Percentiles rank a stretch among this genome's conserved stretches.
Evolutionary conservation across 148 eudicot species (phyloP).

Genomic region (Rhododendron griersonianum): DNA sequence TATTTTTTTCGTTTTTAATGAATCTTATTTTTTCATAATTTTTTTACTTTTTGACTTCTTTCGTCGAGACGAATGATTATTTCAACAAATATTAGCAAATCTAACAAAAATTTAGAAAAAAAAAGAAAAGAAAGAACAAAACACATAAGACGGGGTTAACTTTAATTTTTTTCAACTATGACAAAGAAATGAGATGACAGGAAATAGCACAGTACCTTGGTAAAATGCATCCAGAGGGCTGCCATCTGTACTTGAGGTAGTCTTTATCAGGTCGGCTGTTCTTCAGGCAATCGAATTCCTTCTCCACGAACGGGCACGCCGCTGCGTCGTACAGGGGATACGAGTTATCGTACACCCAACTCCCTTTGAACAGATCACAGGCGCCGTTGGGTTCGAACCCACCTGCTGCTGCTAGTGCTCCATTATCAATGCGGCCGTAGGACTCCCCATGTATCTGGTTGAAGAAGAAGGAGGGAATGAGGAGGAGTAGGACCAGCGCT

Average conservation of each 20-base stretch:
- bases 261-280: constrained; percentile 49
- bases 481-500: not conserved
- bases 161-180: too few relatives aligned
- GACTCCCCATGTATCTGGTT: not conserved
- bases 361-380: constrained; percentile 53
- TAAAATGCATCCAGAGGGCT: constrained; percentile 42
- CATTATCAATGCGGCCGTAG: not conserved
- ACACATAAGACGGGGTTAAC: not conserved
- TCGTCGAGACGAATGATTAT: too few relatives aligned
- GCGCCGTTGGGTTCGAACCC: not conserved
- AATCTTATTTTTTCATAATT: too few relatives aligned
- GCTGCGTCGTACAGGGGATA: constrained; percentile 28
- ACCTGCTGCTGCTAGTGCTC: not conserved
- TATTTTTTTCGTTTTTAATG: too few relatives aligned
- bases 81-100: too few relatives aligned
- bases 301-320: constrained; percentile 32
- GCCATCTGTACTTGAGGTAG: constrained; percentile 55
- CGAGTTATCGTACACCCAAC: constrained; percentile 39
- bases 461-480: not conserved
- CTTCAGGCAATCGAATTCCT: constrained; percentile 42
- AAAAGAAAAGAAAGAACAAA: too few relatives aligned
- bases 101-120: too few relatives aligned
- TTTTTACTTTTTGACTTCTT: too few relatives aligned
- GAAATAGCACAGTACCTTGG: constrained; percentile 31
- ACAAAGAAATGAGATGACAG: not conserved